Conservation (phyloP, 345 rosid species). For the Kernera saxatilis region DNA sequence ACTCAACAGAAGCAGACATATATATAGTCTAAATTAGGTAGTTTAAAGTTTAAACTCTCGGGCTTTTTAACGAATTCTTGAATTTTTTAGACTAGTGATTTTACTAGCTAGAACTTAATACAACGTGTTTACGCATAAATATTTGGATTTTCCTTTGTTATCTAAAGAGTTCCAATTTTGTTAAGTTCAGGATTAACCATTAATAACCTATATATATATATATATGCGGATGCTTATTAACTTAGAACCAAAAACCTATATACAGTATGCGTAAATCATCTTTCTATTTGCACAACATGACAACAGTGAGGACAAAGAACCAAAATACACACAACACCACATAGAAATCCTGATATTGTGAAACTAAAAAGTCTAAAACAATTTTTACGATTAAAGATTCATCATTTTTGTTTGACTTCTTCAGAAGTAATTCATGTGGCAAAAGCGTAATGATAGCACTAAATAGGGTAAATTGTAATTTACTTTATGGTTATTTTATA, state of each 20-base stretch:
- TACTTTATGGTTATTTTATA: background rate
- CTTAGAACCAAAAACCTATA: too few relatives aligned
- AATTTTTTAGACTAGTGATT: background rate
- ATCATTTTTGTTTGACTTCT: constrained; percentile 11
- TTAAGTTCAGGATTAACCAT: background rate
- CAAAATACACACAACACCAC: background rate
- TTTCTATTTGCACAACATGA: background rate
- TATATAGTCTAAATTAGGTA: background rate
- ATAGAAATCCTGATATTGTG: background rate
- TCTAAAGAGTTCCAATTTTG: background rate
- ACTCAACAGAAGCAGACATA: too few relatives aligned
- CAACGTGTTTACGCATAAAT: background rate
- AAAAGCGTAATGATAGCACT: background rate
- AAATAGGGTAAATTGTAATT: background rate
- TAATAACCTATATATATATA: background rate
- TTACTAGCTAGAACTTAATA: background rate
- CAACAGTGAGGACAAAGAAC: background rate
- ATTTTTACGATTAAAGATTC: background rate
- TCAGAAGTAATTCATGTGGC: background rate
- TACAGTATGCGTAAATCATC: background rate
- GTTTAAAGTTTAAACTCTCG: background rate
- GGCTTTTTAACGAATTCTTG: background rate
- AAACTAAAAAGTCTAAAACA: background rate
- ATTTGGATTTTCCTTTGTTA: background rate
- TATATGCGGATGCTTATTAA: too few relatives aligned